A percentile compares a stretch with the other conserved stretches of the same genome.
phyloP scores from a whole-genome alignment of 805 yeast genomes.

The Clavispora phyllophila region DNA sequence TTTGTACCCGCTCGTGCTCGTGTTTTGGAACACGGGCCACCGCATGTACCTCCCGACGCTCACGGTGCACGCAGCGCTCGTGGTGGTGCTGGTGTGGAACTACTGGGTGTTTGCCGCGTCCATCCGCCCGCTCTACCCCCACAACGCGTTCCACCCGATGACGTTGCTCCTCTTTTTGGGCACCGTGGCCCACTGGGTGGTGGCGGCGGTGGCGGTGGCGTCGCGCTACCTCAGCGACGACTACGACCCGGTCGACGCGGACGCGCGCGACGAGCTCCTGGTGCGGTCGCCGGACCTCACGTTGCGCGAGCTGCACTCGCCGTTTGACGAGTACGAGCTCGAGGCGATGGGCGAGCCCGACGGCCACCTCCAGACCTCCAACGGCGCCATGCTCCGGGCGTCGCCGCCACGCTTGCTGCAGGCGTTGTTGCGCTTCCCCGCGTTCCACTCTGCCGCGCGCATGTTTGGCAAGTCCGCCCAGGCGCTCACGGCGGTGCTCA shows the following conservation, averaged over 20 bases:
- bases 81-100: constrained; percentile 47
- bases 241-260: constrained; percentile 12
- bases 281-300: constrained; percentile 12
- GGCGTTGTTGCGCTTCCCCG: constrained; percentile 11
- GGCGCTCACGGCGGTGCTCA: constrained; percentile 25
- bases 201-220: constrained; percentile 48
- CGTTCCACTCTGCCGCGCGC: constrained; percentile 8
- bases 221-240: constrained; percentile 26
- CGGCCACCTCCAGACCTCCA: constrained; percentile 23
- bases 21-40: constrained; percentile 56
- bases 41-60: constrained; percentile 31
- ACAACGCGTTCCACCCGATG: constrained; percentile 67
- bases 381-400: constrained; percentile 13
- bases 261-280: constrained; percentile 12
- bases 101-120: constrained; percentile 54
- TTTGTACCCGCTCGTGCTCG: constrained; percentile 63
- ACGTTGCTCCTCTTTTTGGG: constrained; percentile 54
- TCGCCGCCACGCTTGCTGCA: constrained; percentile 6
- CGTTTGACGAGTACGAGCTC: constrained; percentile 21
- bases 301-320: constrained; percentile 10
- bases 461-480: constrained; percentile 19
- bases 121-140: constrained; percentile 59
- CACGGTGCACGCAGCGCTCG: constrained; percentile 39
- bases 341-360: constrained; percentile 8
- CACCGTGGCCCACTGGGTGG: constrained; percentile 47